Base-by-base conservation (phyloP, 1,139 yeast genomes). In the Pneumocystis canis region DNA sequence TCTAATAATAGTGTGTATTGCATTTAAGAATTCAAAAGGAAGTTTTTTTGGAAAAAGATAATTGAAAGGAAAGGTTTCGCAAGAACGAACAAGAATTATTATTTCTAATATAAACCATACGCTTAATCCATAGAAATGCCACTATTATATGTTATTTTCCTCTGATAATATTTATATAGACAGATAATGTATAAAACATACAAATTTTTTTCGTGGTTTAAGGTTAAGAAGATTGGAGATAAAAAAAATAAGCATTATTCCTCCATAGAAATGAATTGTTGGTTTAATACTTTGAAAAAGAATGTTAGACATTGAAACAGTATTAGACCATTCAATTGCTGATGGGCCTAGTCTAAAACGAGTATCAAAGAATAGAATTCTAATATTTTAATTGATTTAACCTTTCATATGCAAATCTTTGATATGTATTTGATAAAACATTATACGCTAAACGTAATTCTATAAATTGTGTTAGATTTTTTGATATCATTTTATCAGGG, bases 321-420 rank as follows among this genome's bases (percentile, higher is more conserved):
- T 53, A 9, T 62, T 60, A 37, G 47, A 59, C 68, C 68, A 67
- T 14, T 30, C 30, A 47, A 67, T 33, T 25, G 60, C 67, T 2
- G 41, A 58, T 25, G 63, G 58, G 4, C 75, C 75, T 61, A 47
- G 31, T 47, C 54, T 47, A 47, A 47, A 1, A n/a, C 5, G 11
- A 11, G 4, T 1, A 25, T 47, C 11, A 47, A 25, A 2, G 2
- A 11, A 33, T 20, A 41, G 9, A 14, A 2, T 1, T 2, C 9
- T 20, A 2, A n/a, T 20, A 41, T 47, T 2, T 5, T 7, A 7
- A 20, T 47, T 5, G 5, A 37, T 47, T 47, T 25, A 74, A 71
- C 25, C 76, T 63, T 61, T 75, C 77, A 64, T 75, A 75, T 18
- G 71, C 72, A 64, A 69, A 73, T 58, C 74, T 65, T 33, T 64